phyloP scores from a whole-genome alignment of 768 basidiomycete species.

The Boletus eberwhitei region DNA sequence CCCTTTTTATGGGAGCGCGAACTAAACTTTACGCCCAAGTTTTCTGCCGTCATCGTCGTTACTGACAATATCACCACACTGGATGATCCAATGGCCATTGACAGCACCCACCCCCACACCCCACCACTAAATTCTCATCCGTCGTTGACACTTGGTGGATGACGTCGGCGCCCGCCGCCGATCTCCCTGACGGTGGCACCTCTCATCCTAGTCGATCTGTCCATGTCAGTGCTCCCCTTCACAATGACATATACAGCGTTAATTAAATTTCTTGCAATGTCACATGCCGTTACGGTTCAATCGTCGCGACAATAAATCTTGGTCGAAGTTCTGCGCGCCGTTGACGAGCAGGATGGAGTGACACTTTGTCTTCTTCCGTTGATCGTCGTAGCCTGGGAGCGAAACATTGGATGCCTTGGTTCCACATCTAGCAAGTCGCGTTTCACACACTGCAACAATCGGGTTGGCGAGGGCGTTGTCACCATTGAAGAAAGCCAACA shows the following conservation, averaged over 20 bases:
- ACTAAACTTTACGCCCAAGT: background rate
- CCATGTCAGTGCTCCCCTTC: background rate
- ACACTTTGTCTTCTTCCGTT: background rate
- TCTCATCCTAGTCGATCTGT: background rate
- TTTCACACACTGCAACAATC: background rate
- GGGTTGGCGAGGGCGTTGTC: background rate
- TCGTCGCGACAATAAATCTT: background rate
- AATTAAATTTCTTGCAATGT: background rate
- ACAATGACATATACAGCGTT: background rate
- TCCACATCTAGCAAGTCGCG: background rate
- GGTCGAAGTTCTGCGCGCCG: background rate
- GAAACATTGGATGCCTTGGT: background rate
- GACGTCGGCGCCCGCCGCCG: background rate
- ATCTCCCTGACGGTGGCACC: background rate
- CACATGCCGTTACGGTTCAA: background rate
- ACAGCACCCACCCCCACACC: slow-evolving; percentile 5
- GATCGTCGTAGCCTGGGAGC: background rate
- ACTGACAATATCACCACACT: background rate
- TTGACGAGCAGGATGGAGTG: background rate
- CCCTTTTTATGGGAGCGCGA: background rate
- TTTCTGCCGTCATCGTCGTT: background rate
- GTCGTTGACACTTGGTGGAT: background rate
- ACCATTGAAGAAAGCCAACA: background rate
- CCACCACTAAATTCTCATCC: slow-evolving; percentile 3
- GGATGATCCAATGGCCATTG: background rate